These are phyloP conservation scores for Oryza rufipogon DNA, from an alignment of 176 grass and related monocot genomes.

Conservation along the genomic window DNA sequence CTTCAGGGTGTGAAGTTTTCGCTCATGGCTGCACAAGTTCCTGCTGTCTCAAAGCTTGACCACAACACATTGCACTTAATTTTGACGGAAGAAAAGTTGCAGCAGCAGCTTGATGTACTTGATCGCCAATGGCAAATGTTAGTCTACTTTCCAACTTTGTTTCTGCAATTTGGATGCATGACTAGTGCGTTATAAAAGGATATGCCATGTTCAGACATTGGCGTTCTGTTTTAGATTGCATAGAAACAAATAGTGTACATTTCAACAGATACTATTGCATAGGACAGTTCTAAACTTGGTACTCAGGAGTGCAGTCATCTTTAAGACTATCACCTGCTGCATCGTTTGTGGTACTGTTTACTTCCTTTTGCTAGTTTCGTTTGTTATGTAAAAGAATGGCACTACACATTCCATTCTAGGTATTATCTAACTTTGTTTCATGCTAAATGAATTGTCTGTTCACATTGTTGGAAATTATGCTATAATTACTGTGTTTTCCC, in stretches of 20 bases:
- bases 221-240: conserved; percentile 24
- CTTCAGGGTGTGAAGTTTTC: conserved; percentile 83
- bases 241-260: conserved; percentile 11
- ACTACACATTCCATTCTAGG: conserved; percentile 1
- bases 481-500: not conserved
- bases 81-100: conserved; percentile 84
- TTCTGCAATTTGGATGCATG: conserved; percentile 21
- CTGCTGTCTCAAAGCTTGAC: conserved; percentile 66
- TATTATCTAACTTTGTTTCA: conserved; percentile 23
- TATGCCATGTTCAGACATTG: not conserved
- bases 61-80: conserved; percentile 63
- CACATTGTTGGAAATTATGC: conserved; percentile 24
- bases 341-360: conserved; percentile 8
- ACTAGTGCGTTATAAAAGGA: not conserved
- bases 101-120: conserved; percentile 73
- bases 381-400: conserved; percentile 24
- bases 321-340: not conserved
- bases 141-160: conserved; percentile 41
- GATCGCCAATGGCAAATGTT: conserved; percentile 80
- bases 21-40: conserved; percentile 52
- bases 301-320: not conserved
- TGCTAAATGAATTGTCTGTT: conserved; percentile 29
- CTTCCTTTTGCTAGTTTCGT: not conserved
- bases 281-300: conserved; percentile 4
- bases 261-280: conserved; percentile 11